Percentiles rank a stretch among this genome's conserved stretches.
Evolutionary conservation across 129 eudicot species (phyloP).

Genomic region (Flaveria brownii): DNA sequence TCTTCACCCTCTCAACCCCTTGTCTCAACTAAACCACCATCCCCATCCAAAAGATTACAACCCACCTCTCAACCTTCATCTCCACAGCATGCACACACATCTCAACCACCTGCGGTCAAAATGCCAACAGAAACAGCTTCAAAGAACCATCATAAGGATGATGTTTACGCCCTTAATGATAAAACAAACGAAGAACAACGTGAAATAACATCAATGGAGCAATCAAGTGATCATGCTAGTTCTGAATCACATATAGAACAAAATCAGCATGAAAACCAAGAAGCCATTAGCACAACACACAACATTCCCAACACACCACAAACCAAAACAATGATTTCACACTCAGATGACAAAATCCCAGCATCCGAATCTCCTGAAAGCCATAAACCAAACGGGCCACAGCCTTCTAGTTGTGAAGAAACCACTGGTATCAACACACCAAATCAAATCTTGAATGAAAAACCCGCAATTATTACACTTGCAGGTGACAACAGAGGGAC

Average conservation of each 20-base stretch:
- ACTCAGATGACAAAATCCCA: slow-evolving; percentile 22
- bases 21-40: slow-evolving; percentile 21
- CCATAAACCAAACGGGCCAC: slow-evolving; percentile 17
- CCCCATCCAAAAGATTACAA: slow-evolving; percentile 23
- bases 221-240: slow-evolving; percentile 6
- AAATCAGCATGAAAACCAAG: neutral
- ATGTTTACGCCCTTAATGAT: too few species aligned
- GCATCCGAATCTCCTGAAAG: slow-evolving; percentile 18
- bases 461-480: slow-evolving; percentile 48
- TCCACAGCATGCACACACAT: slow-evolving; percentile 24
- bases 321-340: slow-evolving; percentile 30
- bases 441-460: slow-evolving; percentile 28
- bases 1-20: slow-evolving; percentile 31
- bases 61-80: slow-evolving; percentile 15
- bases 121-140: neutral
- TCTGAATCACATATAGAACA: slow-evolving; percentile 16
- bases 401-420: slow-evolving; percentile 30
- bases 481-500: slow-evolving; percentile 84
- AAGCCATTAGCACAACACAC: neutral
- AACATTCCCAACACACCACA: slow-evolving; percentile 15
- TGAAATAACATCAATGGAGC: slow-evolving; percentile 2
- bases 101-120: slow-evolving; percentile 30
- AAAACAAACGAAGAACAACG: neutral
- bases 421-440: neutral
- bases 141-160: neutral